phyloP scores from a whole-genome alignment of 2,329 filamentous ascomycete species.

The Pestalotiopsis sp. region DNA sequence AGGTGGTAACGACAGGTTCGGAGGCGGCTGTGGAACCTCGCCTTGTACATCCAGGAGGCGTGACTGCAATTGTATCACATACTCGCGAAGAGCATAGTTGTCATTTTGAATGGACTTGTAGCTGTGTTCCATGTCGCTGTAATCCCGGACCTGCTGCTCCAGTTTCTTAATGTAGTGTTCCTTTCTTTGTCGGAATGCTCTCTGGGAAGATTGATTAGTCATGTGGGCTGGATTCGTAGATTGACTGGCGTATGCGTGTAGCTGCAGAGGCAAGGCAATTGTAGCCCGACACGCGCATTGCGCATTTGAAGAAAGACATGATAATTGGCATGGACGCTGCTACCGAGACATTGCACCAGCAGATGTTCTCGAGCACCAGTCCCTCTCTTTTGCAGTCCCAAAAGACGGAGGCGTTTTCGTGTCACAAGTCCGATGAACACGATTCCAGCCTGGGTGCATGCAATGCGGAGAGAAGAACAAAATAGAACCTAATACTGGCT shows the following conservation, averaged over 20 bases:
- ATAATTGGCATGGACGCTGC: background rate
- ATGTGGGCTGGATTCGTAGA: background rate
- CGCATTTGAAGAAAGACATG: background rate
- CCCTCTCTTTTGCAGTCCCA: background rate
- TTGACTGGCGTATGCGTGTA: background rate
- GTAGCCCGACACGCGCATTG: background rate
- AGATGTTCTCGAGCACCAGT: background rate
- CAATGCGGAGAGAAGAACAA: background rate
- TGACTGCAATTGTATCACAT: constrained; percentile 87
- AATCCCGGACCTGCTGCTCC: constrained; percentile 89
- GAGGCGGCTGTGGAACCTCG: constrained; percentile 82
- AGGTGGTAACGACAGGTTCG: constrained; percentile 72
- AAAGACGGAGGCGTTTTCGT: background rate
- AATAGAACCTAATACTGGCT: background rate
- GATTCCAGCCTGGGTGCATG: background rate
- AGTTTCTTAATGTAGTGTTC: constrained; percentile 98
- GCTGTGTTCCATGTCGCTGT: constrained; percentile 72
- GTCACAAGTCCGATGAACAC: background rate
- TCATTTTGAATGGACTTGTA: constrained; percentile 84
- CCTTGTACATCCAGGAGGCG: constrained; percentile 81
- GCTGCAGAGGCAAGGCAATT: background rate
- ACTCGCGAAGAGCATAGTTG: constrained; percentile 89
- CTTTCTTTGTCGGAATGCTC: constrained; percentile 95
- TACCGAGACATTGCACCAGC: background rate
- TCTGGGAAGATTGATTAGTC: constrained; percentile 50